Conservation (phyloP, 2,329 filamentous ascomycete species). For the Dothideomycetes sp. region DNA sequence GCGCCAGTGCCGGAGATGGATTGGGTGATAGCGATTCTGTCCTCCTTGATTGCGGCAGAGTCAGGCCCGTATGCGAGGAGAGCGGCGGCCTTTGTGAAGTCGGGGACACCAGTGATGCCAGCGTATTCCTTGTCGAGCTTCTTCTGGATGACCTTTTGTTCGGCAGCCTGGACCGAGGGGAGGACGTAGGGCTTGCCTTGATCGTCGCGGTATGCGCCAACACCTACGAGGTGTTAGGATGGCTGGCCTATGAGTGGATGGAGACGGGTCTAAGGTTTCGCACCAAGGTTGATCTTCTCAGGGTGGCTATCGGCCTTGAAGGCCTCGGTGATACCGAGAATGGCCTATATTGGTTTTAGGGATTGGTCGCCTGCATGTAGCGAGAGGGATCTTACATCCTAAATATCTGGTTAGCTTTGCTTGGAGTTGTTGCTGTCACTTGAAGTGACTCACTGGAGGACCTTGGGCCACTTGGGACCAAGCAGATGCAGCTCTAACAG, state of each 20-base stretch:
- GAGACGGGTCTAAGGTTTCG: constrained; percentile 18
- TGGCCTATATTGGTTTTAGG: constrained; percentile 43
- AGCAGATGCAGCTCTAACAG: constrained; percentile 58
- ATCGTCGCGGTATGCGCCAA: constrained; percentile 97
- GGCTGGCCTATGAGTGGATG: background rate
- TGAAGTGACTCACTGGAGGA: constrained; percentile 50
- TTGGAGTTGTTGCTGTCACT: too few relatives aligned
- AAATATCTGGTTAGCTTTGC: background rate
- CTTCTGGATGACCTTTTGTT: constrained; percentile 70
- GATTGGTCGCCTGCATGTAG: too few relatives aligned
- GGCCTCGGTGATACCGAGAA: constrained; percentile 88
- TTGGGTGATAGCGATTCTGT: constrained; percentile 84
- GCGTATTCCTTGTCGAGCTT: constrained; percentile 94
- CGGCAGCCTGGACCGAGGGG: constrained; percentile 79
- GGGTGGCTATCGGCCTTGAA: constrained; percentile 93
- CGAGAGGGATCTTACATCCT: constrained; percentile 5
- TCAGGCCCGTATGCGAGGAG: constrained; percentile 80
- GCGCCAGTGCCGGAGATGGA: constrained; percentile 97
- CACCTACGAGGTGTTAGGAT: constrained; percentile 44
- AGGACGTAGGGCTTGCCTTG: constrained; percentile 96
- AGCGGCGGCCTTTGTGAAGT: constrained; percentile 87
- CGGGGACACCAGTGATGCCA: constrained; percentile 88
- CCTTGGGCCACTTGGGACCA: constrained; percentile 90
- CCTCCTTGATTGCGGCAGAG: constrained; percentile 61
- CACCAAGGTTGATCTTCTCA: constrained; percentile 96